These are phyloP conservation scores for Marasmius oreades DNA, from an alignment of 1,284 basidiomycete species.

Conservation along the genomic window DNA sequence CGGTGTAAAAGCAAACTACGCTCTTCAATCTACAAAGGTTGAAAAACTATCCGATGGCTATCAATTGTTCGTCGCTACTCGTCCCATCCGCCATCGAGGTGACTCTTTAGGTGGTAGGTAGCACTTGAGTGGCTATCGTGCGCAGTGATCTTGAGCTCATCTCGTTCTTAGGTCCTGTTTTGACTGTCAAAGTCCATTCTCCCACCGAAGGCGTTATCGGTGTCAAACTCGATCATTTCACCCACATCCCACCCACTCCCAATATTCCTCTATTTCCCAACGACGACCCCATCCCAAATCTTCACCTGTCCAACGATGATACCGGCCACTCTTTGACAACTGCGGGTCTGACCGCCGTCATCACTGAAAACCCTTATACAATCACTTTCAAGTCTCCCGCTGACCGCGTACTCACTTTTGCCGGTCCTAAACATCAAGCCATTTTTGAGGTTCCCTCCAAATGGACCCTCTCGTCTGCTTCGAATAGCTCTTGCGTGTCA, in stretches of 20 bases:
- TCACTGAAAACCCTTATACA: slow-evolving; percentile 57
- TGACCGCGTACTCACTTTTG: slow-evolving; percentile 48
- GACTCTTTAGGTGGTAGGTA: slow-evolving; percentile 61
- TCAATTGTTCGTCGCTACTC: slow-evolving; percentile 60
- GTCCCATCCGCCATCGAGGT: slow-evolving; percentile 63
- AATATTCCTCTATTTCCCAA: slow-evolving; percentile 66
- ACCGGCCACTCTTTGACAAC: slow-evolving; percentile 37
- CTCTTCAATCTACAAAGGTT: slow-evolving; percentile 49
- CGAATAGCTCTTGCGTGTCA: slow-evolving; percentile 57
- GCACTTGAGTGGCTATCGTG: background rate
- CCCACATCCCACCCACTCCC: slow-evolving; percentile 38
- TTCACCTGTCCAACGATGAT: slow-evolving; percentile 34
- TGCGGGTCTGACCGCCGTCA: slow-evolving; percentile 46
- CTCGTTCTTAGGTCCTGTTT: slow-evolving; percentile 43
- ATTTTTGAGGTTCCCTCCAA: slow-evolving; percentile 62
- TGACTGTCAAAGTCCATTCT: slow-evolving; percentile 59
- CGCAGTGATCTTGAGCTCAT: background rate
- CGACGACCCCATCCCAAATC: slow-evolving; percentile 42
- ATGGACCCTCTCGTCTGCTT: slow-evolving; percentile 57
- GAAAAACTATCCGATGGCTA: slow-evolving; percentile 43
- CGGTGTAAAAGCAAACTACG: slow-evolving; percentile 59
- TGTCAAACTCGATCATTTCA: slow-evolving; percentile 62
- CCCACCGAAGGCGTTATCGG: slow-evolving; percentile 67
- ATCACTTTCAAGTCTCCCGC: slow-evolving; percentile 56
- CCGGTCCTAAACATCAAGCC: slow-evolving; percentile 59